These are phyloP conservation scores for Lodderomyces metapsilosis DNA, from an alignment of 1,139 yeast genomes.

Conservation along the genomic window DNA sequence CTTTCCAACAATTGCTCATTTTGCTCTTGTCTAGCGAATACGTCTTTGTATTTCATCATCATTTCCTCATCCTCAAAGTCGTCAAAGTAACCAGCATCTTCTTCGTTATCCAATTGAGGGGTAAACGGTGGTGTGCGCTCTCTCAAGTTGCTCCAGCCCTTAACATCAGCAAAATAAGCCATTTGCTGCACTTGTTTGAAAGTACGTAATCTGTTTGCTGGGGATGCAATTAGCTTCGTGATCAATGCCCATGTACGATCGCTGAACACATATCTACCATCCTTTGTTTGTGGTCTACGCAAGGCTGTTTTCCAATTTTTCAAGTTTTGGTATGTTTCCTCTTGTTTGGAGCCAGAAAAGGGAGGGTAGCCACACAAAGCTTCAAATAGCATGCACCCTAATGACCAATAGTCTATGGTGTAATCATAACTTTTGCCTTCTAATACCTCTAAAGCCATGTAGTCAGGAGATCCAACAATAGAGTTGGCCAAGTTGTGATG, in stretches of 20 bases:
- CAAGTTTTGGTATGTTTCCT: conserved; percentile 91
- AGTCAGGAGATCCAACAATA: conserved; percentile 97
- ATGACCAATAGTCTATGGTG: conserved; percentile 98
- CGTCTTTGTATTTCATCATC: conserved; percentile 97
- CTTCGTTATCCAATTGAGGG: conserved; percentile 94
- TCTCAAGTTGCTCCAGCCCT: conserved; percentile 70
- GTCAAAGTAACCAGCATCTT: conserved; percentile 98
- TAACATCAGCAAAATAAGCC: conserved; percentile 77
- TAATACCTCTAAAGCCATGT: conserved; percentile 96
- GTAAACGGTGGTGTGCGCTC: conserved; percentile 85
- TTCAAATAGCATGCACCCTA: conserved; percentile 94
- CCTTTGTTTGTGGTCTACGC: conserved; percentile 87
- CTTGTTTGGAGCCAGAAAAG: conserved; percentile 88
- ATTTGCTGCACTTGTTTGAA: conserved; percentile 79
- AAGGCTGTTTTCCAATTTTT: conserved; percentile 90
- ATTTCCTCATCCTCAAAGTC: conserved; percentile 95
- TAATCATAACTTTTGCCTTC: conserved; percentile 93
- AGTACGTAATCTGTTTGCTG: conserved; percentile 68
- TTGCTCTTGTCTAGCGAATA: conserved; percentile 83
- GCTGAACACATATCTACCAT: conserved; percentile 88
- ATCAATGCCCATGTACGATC: conserved; percentile 96
- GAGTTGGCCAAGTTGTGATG: conserved; percentile 80
- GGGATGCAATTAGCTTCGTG: conserved; percentile 74
- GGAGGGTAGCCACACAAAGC: conserved; percentile 95
- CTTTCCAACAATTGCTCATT: conserved; percentile 79